Evolutionary conservation across 441 rosid species (phyloP), one percentile per base, ranked within the genome.

Genomic region (Syzygium malaccense): DNA sequence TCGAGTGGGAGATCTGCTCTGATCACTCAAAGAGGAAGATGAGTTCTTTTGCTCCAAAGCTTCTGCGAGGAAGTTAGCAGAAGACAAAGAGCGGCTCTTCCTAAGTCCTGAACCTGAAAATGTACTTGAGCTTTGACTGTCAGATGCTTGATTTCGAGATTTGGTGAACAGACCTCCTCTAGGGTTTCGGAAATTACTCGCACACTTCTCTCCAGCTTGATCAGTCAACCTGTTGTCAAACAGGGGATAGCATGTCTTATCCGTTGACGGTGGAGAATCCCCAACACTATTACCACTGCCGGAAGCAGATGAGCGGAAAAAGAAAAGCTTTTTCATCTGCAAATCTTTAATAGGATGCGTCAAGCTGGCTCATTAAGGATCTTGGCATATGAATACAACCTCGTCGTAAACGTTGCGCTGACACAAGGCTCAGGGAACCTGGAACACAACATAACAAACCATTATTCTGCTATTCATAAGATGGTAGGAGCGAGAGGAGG

Each of bases 251-350:
- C 86, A 92, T 92, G 92, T 91, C 88, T 95, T 94, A 86, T 94
- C 95, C 15, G 92, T 87, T 45, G 93, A 83, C 4, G 92, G 90
- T 32, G 90, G 92, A 88, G 93, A 87, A 87, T 87, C 91, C 49
- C 64, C 19, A 32, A 55, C 64, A 33, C 83, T 71, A 58, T 87
- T 83, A 68, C 86, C 91, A 91, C 54, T 80, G 88, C 91, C 91
- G 79, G 90, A 93, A 78, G 95, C 88, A 58, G 97, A 95, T 57
- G 96, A 94, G 89, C 92, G 93, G 88, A 97, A 97, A 90, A 92
- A 96, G 92, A 97, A 97, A 71, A 97, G 91, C 90, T 97, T 97
- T 96, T 96, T 97, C 99, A 97, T 97, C 91, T 56, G 51, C 54
- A 55, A 48, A 87, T 71, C 83, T 71, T 71, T 37, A 71, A 37